Evolutionary conservation across 441 rosid genomes (phyloP).

Genomic region (Bocquillonia castaneifolia): DNA sequence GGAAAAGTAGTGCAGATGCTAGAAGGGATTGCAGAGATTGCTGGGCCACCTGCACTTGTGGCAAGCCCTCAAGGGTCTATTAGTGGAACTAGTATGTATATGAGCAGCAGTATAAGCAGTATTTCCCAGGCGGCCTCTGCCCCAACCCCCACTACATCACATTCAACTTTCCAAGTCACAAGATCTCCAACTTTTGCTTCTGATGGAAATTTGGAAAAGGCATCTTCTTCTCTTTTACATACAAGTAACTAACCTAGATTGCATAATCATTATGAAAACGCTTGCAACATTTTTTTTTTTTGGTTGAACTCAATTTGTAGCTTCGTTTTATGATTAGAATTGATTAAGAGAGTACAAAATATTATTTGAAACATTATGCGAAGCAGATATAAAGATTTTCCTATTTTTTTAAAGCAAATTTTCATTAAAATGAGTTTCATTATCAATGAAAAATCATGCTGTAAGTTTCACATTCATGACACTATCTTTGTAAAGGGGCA

Average conservation of each 20-base stretch:
- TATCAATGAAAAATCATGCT: too few relatives aligned
- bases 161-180: constrained; percentile 1
- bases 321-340: not conserved
- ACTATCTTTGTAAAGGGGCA: too few relatives aligned
- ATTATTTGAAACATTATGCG: too few relatives aligned
- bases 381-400: too few relatives aligned
- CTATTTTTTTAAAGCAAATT: too few relatives aligned
- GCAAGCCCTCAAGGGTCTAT: not conserved
- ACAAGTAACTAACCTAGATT: not conserved
- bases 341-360: too few relatives aligned
- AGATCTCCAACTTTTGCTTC: constrained; percentile 4
- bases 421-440: too few relatives aligned
- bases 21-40: constrained; percentile 14
- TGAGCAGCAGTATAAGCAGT: not conserved
- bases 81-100: not conserved
- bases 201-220: constrained; percentile 7
- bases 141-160: not conserved
- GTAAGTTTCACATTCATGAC: too few relatives aligned
- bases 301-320: not conserved
- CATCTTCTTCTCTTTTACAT: constrained; percentile 6
- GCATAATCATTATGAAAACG: not conserved
- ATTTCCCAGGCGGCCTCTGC: not conserved
- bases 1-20: constrained; percentile 19
- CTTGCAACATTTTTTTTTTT: not conserved
- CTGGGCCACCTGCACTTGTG: constrained; percentile 1